These are phyloP conservation scores for Gloeophyllum trabeum DNA, from an alignment of 768 basidiomycete genomes.

Conservation along the genomic window DNA sequence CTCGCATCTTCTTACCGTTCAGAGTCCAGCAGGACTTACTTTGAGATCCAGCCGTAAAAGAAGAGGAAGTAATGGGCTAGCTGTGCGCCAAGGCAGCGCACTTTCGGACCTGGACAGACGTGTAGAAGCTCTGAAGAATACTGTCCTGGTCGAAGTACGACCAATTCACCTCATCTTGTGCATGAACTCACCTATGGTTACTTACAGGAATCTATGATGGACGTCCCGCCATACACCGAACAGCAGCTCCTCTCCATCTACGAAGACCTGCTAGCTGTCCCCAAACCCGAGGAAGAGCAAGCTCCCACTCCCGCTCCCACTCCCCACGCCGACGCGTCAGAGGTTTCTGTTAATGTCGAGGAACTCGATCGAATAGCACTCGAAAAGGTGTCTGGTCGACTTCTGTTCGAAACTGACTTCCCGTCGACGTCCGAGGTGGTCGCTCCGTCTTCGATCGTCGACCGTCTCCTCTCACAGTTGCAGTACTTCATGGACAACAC, in stretches of 20 bases:
- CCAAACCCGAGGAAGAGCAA: conserved; percentile 1
- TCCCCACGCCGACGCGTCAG: no score
- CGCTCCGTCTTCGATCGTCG: conserved; percentile 5
- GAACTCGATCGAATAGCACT: not conserved
- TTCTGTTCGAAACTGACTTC: conserved; percentile 20
- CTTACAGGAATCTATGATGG: not conserved
- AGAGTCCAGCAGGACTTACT: not conserved
- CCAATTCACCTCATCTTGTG: not conserved
- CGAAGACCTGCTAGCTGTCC: conserved; percentile 23
- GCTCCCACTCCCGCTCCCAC: no score
- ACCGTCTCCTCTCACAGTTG: not conserved
- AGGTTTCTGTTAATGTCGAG: conserved; percentile 3
- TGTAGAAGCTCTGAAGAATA: not conserved
- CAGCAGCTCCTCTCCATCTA: conserved; percentile 28
- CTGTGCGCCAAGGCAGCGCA: not conserved
- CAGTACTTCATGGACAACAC: no score
- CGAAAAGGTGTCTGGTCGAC: no score
- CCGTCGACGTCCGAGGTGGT: conserved; percentile 19
- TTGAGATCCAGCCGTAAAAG: not conserved
- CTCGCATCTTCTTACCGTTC: no score
- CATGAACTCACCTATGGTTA: not conserved
- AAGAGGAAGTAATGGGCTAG: not conserved
- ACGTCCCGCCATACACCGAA: conserved; percentile 18
- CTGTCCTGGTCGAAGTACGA: conserved; percentile 7
- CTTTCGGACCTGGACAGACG: not conserved